Percentiles rank a stretch among this genome's conserved stretches.
phyloP scores from a whole-genome alignment of 441 rosid genomes.

The Kokia cookei region DNA sequence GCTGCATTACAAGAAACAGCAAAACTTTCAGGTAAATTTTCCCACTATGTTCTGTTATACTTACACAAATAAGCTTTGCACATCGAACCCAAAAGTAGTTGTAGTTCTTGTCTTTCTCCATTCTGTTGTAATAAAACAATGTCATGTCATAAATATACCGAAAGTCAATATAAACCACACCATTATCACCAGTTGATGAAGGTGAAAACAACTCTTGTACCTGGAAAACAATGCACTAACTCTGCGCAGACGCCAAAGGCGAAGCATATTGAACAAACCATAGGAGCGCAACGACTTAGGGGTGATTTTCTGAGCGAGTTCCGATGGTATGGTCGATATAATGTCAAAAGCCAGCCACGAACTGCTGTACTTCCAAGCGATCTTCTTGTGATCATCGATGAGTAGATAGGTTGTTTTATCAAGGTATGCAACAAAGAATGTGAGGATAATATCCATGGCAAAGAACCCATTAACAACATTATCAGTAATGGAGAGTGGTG shows the following conservation, averaged over 20 bases:
- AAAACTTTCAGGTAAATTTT: not conserved
- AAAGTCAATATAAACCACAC: no score
- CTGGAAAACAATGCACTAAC: constrained; percentile 67
- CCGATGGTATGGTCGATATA: constrained; percentile 58
- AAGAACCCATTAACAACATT: constrained; percentile 70
- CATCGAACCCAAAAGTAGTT: constrained; percentile 76
- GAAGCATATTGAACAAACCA: constrained; percentile 70
- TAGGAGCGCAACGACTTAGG: constrained; percentile 39
- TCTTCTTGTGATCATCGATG: constrained; percentile 43
- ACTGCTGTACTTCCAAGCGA: constrained; percentile 52
- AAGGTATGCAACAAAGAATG: constrained; percentile 69
- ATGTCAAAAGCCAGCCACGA: constrained; percentile 58
- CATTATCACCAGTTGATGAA: not conserved
- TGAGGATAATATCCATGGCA: constrained; percentile 54
- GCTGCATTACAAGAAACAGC: not conserved
- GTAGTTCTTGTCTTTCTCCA: constrained; percentile 69
- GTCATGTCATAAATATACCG: not conserved
- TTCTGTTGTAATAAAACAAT: constrained; percentile 26
- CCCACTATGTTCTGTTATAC: constrained; percentile 12
- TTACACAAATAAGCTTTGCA: constrained; percentile 57
- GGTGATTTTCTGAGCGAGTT: constrained; percentile 47
- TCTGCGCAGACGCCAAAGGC: constrained; percentile 80
- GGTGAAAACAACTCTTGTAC: constrained; percentile 14
- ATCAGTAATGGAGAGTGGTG: constrained; percentile 41
- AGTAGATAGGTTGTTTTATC: constrained; percentile 51